Conservation (phyloP, 176 grass and related monocot species). For the Saccharum spontaneum region DNA sequence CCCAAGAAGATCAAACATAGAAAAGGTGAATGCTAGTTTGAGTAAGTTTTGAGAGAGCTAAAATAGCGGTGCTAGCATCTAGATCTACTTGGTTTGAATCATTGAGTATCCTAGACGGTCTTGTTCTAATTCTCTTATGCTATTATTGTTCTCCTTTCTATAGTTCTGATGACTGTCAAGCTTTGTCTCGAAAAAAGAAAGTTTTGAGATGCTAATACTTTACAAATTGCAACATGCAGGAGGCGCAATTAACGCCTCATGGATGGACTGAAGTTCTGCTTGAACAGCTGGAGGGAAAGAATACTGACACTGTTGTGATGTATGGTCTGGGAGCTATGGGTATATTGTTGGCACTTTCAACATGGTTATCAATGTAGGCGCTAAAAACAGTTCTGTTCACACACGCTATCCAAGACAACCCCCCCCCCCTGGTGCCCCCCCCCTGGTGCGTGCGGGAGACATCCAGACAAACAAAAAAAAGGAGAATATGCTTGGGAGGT, state of each 20-base stretch:
- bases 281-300: conserved; percentile 54
- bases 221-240: conserved; percentile 54
- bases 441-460: background rate
- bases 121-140: background rate
- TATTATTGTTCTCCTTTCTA: background rate
- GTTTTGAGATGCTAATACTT: conserved; percentile 35
- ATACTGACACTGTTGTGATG: conserved; percentile 64
- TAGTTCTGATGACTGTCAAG: background rate
- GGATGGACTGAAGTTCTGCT: conserved; percentile 58
- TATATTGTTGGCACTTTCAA: conserved; percentile 68
- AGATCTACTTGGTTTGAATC: background rate
- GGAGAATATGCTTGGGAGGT: conserved; percentile 14
- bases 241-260: conserved; percentile 46
- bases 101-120: background rate
- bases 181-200: background rate
- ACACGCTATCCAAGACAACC: conserved; percentile 11
- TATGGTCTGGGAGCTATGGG: conserved; percentile 82
- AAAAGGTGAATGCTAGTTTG: conserved; percentile 50
- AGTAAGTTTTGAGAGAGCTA: conserved; percentile 13
- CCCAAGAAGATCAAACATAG: conserved; percentile 34
- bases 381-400: conserved; percentile 11
- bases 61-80: background rate
- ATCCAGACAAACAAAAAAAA: background rate
- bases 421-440: no score
- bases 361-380: conserved; percentile 77